phyloP scores from a whole-genome alignment of 306 rosid species.

The Bauhinia variegata region DNA sequence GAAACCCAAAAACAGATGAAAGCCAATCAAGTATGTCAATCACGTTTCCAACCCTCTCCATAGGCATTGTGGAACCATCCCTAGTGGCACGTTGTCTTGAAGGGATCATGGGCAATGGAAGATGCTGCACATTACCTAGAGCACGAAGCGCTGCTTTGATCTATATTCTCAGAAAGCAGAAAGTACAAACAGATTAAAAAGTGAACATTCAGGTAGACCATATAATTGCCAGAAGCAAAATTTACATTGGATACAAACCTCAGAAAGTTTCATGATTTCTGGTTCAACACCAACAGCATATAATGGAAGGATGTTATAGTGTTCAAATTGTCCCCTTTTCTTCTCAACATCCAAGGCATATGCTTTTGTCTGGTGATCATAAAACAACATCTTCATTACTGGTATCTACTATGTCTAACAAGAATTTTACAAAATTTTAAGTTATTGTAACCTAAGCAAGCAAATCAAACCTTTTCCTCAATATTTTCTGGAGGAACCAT shows the following conservation, averaged over 20 bases:
- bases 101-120: slow-evolving; percentile 63
- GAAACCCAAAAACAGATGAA: slow-evolving; percentile 65
- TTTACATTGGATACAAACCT: slow-evolving; percentile 46
- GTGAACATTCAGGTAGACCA: slow-evolving; percentile 1
- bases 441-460: slow-evolving; percentile 27
- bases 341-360: slow-evolving; percentile 55
- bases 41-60: slow-evolving; percentile 53
- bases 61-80: slow-evolving; percentile 34
- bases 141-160: slow-evolving; percentile 64
- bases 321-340: slow-evolving; percentile 54
- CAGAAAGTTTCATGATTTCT: slow-evolving; percentile 70
- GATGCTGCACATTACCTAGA: slow-evolving; percentile 51
- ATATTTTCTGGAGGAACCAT: slow-evolving; percentile 45
- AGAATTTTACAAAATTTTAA: slow-evolving; percentile 19
- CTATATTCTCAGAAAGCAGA: slow-evolving; percentile 40
- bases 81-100: slow-evolving; percentile 27
- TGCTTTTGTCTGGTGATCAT: slow-evolving; percentile 44
- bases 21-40: slow-evolving; percentile 73
- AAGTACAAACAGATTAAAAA: slow-evolving; percentile 7
- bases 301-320: slow-evolving; percentile 71
- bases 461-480: slow-evolving; percentile 59
- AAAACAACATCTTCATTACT: slow-evolving; percentile 33
- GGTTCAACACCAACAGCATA: slow-evolving; percentile 67
- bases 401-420: slow-evolving; percentile 19
- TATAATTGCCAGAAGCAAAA: background rate